Evolutionary conservation across 148 eudicot genomes (phyloP), one percentile per base, ranked within the genome.

Genomic region (Silene latifolia): DNA sequence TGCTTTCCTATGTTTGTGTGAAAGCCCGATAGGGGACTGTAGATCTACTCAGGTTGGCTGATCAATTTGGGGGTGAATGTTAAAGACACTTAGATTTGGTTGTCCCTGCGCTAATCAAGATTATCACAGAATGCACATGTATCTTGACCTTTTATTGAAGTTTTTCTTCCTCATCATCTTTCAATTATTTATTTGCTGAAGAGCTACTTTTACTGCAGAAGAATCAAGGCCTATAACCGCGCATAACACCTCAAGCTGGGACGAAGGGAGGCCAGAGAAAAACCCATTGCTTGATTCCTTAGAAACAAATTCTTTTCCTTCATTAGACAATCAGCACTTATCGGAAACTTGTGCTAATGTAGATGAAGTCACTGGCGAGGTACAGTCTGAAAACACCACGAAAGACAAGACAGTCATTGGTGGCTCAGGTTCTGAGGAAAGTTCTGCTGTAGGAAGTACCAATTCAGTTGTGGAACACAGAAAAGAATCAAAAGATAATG

Each of bases 201-300:
- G 53, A 62, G 23, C 74, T 54, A 56, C 8, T 57, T 46, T 53
- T 83, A 64, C 23, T 81, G 70, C 76, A 94, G 97, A 87, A 80
- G 84, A 80, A 74, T 74, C 87, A 54, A 82, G 76, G 77, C 85
- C 83, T 15, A 54, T 73, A 54, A 24, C 23, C 21, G 78, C 82
- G 20, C 66, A 10, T 47, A 85, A 84, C 56, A 64, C 63, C 61
- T 85, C 79, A 25, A 84, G 68, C 61, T 87, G 83, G 87, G 83
- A 86, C 73, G 97, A 83, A 77, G 83, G 81, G 78, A 77, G 84
- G 75, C 66, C 60, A 24, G 75, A 44, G 71, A 78, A 19, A 47
- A 72, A 72, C 67, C 20, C 47, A 56, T 86, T 56, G 47, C 61
- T 74, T 19, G 62, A 47, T 73, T 79, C 79, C 44, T 72, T 71